phyloP scores from a whole-genome alignment of 1,284 basidiomycete species.

The Malassezia japonica region DNA sequence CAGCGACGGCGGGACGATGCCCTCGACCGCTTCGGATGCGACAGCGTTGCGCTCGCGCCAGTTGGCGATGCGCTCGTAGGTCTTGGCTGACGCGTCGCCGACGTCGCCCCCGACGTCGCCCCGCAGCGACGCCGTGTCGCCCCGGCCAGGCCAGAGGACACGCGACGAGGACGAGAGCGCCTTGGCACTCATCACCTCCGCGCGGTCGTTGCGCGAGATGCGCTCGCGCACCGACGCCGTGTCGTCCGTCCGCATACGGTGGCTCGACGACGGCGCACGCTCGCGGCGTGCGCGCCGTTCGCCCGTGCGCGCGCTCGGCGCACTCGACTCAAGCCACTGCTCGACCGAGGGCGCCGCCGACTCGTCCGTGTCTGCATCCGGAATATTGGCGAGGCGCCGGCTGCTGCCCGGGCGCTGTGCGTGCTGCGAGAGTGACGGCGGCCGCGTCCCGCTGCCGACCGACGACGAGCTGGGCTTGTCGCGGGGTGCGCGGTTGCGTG shows the following conservation, averaged over 20 bases:
- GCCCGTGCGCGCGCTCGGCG: not conserved
- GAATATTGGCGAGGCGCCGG: not conserved
- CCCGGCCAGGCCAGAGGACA: not conserved
- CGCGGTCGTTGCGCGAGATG: not conserved
- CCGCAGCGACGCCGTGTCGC: not conserved
- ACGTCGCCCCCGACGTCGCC: not conserved
- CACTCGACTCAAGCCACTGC: not conserved
- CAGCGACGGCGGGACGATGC: not conserved
- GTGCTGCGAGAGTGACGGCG: not conserved
- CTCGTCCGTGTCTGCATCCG: not conserved
- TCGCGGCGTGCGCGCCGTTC: not conserved
- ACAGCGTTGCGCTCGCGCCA: slow-evolving; percentile 14
- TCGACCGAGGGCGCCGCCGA: not conserved
- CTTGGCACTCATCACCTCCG: slow-evolving; percentile 4
- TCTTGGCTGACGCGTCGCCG: not conserved
- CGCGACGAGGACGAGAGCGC: slow-evolving; percentile 12
- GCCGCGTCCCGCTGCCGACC: slow-evolving; percentile 3
- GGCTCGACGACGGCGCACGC: not conserved
- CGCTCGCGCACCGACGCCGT: slow-evolving; percentile 3
- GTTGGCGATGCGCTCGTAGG: slow-evolving; percentile 12
- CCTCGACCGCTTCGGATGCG: not conserved
- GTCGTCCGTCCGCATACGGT: not conserved
- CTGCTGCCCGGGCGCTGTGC: not conserved
- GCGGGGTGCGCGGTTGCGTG: slow-evolving; percentile 1
- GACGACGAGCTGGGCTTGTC: slow-evolving; percentile 5